Percentiles rank a stretch among this genome's conserved stretches.
phyloP scores from a whole-genome alignment of 2,329 filamentous ascomycete genomes.

The Fusarium albidum region DNA sequence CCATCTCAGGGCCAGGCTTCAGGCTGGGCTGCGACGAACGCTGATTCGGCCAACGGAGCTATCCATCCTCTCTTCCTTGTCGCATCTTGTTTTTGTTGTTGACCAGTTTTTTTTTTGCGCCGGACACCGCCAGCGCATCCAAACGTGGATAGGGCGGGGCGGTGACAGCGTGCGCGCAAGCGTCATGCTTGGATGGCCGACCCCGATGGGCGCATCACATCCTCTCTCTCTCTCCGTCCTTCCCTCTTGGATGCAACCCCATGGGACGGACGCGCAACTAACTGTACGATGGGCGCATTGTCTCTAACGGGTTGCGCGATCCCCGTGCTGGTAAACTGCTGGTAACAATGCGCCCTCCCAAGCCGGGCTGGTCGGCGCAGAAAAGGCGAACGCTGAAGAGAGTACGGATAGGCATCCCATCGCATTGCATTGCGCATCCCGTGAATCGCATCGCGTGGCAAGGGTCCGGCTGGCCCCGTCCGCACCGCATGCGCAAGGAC shows the following conservation, averaged over 20 bases:
- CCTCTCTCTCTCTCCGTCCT: conserved; percentile 16
- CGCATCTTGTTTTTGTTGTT: conserved; percentile 41
- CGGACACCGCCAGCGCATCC: conserved; percentile 40
- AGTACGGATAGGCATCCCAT: background rate
- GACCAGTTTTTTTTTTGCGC: conserved; percentile 40
- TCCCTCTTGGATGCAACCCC: conserved; percentile 31
- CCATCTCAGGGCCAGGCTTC: conserved; percentile 18
- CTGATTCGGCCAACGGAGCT: conserved; percentile 36
- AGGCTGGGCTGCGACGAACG: conserved; percentile 37
- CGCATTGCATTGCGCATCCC: conserved; percentile 32
- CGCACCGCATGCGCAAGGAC: conserved; percentile 29
- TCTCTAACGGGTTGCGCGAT: conserved; percentile 16
- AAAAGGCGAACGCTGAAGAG: background rate
- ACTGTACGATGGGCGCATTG: conserved; percentile 22
- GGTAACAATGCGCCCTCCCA: background rate
- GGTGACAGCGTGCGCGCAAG: conserved; percentile 42
- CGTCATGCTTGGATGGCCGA: conserved; percentile 40
- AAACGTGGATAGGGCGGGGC: conserved; percentile 40
- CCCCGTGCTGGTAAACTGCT: background rate
- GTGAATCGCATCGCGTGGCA: conserved; percentile 36
- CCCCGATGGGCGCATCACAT: conserved; percentile 41
- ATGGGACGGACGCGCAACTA: conserved; percentile 20
- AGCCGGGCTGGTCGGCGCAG: background rate
- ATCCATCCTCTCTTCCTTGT: conserved; percentile 25
- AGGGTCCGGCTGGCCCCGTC: conserved; percentile 32